Conservation (phyloP, 1,284 basidiomycete genomes). For the Boletellus sp. region DNA sequence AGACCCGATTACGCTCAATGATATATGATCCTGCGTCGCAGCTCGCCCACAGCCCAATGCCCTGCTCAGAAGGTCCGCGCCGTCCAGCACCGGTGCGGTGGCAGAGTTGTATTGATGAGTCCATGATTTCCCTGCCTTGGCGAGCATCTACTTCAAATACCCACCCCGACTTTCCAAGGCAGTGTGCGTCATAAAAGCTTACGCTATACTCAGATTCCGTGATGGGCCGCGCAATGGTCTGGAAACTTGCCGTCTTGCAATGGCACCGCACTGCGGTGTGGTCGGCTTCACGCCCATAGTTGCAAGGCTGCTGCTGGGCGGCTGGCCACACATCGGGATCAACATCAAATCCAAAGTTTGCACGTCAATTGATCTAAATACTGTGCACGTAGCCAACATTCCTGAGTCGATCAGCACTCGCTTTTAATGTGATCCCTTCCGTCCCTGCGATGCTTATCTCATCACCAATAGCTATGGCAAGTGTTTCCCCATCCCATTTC, state of each 20-base stretch:
- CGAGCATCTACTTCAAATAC: not conserved
- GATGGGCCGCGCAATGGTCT: constrained; percentile 4
- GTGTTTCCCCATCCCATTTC: not conserved
- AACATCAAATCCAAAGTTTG: constrained; percentile 11
- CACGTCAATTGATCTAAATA: constrained; percentile 7
- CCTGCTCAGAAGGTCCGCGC: constrained; percentile 12
- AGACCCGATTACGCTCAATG: constrained; percentile 17
- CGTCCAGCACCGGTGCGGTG: constrained; percentile 9
- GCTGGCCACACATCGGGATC: constrained; percentile 8
- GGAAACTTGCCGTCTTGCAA: constrained; percentile 2
- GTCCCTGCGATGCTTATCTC: constrained; percentile 1
- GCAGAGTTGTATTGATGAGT: constrained; percentile 3
- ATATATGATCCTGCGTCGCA: constrained; percentile 23
- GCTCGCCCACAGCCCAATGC: constrained; percentile 26
- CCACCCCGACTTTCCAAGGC: constrained; percentile 8
- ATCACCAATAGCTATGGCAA: not conserved
- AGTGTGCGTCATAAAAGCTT: constrained; percentile 4
- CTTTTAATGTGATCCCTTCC: constrained; percentile 9
- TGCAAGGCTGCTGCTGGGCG: not conserved
- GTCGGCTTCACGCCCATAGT: constrained; percentile 9
- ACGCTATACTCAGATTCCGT: constrained; percentile 15
- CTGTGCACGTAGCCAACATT: not conserved
- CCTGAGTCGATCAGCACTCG: constrained; percentile 3
- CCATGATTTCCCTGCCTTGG: constrained; percentile 6
- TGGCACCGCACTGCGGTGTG: constrained; percentile 9